Conservation (phyloP, 208 protist species). For the Leishmania tarentolae region DNA sequence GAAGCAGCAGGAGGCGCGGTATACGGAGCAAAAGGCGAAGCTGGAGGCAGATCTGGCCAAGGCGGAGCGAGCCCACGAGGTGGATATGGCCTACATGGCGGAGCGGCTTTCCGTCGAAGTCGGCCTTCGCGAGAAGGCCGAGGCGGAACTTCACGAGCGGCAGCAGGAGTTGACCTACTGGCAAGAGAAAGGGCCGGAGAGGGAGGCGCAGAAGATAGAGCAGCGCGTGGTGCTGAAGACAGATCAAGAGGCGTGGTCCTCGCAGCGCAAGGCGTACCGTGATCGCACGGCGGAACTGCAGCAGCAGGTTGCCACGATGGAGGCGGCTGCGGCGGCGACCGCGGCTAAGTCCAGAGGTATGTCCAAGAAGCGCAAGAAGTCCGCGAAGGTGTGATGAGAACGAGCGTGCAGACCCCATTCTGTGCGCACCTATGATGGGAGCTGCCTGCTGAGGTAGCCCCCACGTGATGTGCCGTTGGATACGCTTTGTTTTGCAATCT, state of each 20-base stretch:
- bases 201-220: conserved; percentile 54
- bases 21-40: conserved; percentile 54
- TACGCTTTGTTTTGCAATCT: not conserved
- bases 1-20: conserved; percentile 49
- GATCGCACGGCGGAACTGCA: conserved; percentile 45
- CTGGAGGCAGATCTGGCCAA: conserved; percentile 58
- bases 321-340: conserved; percentile 28
- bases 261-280: conserved; percentile 68
- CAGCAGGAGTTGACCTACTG: conserved; percentile 60
- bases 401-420: not conserved
- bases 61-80: conserved; percentile 41
- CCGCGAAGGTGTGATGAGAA: not conserved
- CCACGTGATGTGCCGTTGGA: not conserved
- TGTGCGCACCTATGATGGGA: not conserved
- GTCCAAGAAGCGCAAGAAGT: conserved; percentile 34
- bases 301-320: conserved; percentile 42
- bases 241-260: conserved; percentile 59
- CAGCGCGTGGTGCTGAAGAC: conserved; percentile 48
- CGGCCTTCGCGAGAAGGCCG: conserved; percentile 61
- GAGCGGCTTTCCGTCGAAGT: conserved; percentile 60
- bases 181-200: conserved; percentile 51
- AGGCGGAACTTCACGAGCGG: conserved; percentile 50
- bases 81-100: conserved; percentile 49
- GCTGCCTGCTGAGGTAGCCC: not conserved
- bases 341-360: not conserved